Base-by-base conservation (phyloP, 1,139 yeast species). In the Zygosaccharomyces pseudobailii region DNA sequence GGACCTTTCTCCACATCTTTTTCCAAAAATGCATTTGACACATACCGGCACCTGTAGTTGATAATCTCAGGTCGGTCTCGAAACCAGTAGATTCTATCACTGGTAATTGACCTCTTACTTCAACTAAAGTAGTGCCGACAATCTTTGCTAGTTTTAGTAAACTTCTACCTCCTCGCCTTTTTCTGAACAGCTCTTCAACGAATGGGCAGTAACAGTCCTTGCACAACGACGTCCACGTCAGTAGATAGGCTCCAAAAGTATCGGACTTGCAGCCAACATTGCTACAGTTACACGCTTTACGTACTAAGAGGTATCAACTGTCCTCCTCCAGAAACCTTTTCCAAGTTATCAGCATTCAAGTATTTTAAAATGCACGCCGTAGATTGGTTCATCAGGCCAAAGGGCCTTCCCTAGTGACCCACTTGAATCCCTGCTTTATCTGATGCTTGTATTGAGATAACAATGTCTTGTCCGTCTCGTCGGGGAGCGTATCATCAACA, bases 41-140 rank as follows among this genome's bases (percentile, higher is more conserved):
- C 71, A 80, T 74, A 0, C 95, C 94, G 56, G 79, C 83, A 4
- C 97, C 96, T 52, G 80, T 82, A 0, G 96, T 80, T 21, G 83
- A 79, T 20, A 88, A 68, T 52, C 96, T 70, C 31, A 92, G 69
- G 60, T 92, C 98, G 0, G 95, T 81, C 62, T 87, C 96, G 42
- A 94, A 73, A 0, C 98, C 98, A 48, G 84, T 71, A 0, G 96
- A 84, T 56, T 94, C 98, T 45, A 92, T 86, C 0, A 87, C 95
- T 0, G 98, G 98, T 3, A 94, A 67, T 42, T 67, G 68, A 0
- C 94, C 96, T 45, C 70, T 70, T 3, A 88, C 71, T 48, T 72
- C 73, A 59, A 74, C 79, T 30, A 90, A 68, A 5, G 80, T 87
- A 0, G 97, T 84, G 0, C 90, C 97, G 1, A 83, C 81, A 33